Conservation (phyloP, 371 early-diverging fungal species). For the Neoconidiobolus thromboides region DNA sequence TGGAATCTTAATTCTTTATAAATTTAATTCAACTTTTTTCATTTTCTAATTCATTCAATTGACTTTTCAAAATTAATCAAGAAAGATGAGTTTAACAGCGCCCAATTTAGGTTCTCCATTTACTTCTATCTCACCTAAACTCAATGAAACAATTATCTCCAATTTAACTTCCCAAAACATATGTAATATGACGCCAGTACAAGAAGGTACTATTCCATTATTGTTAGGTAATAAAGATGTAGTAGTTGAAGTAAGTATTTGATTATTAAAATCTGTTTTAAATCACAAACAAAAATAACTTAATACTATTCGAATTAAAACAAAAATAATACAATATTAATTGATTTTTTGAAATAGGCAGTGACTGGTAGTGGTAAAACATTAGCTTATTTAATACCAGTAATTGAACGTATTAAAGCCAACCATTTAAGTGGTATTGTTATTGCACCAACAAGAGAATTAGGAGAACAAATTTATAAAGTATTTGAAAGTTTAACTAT, state of each 20-base stretch:
- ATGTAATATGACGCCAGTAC: slow-evolving; percentile 67
- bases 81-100: too few relatives aligned
- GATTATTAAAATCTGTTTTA: slow-evolving; percentile 15
- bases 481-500: slow-evolving; percentile 42
- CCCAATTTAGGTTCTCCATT: too few relatives aligned
- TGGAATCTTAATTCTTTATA: too few relatives aligned
- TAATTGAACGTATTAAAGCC: slow-evolving; percentile 66
- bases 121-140: too few relatives aligned
- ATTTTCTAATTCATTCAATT: too few relatives aligned
- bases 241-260: slow-evolving; percentile 59
- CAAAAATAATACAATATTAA: slow-evolving; percentile 3
- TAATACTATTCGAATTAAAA: too few relatives aligned
- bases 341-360: slow-evolving; percentile 32
- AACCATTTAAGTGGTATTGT: slow-evolving; percentile 70
- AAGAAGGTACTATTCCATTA: slow-evolving; percentile 71
- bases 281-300: slow-evolving; percentile 3
- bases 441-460: slow-evolving; percentile 92
- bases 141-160: too few relatives aligned
- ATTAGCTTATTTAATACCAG: slow-evolving; percentile 89
- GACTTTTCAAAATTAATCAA: too few relatives aligned
- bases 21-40: too few relatives aligned
- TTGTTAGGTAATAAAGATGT: slow-evolving; percentile 91
- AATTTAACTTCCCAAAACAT: slow-evolving; percentile 22
- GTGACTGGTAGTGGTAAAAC: slow-evolving; percentile 99
- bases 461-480: slow-evolving; percentile 78